Base-by-base conservation (phyloP, 306 rosid genomes). In the Glycyrrhiza uralensis region DNA sequence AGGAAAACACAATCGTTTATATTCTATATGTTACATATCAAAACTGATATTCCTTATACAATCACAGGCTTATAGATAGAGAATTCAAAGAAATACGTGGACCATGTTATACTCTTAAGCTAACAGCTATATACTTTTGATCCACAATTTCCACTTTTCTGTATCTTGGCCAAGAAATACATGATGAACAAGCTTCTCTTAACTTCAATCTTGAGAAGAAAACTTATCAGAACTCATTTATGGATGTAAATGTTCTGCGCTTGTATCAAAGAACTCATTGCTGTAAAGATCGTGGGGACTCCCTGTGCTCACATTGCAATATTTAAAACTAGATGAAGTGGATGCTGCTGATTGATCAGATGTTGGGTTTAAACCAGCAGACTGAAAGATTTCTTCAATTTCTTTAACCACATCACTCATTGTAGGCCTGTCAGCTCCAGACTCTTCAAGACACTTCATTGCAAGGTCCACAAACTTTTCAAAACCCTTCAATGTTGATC, bases 401-500 rank as follows among this genome's bases (percentile, higher is more conserved):
- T 63, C 89, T 72, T 83, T 86, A 20, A 83, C 92, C 39, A 86
- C 92, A 20, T 79, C 78, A 23, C 76, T 75, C 92, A 87, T 89
- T 28, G 63, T 24, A 11, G 96, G 96, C 81, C 92, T 81, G 14
- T 81, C 61, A 10, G 9, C 45, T 19, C 84, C 79, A 2, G 74
- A 47, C 6, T 85, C 88, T 75, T 74, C 72, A 1, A 83, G 73
- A 42, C 92, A 89, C 26, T 32, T 57, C 85, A 87, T 49, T 51
- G 96, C 84, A 69, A 87, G 71, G 66, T 85, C 84, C 42, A 89
- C 82, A 72, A 73, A 87, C 52, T 51, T 72, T 71, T 51, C 87
- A 6, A 89, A 64, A n/a, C 85, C 90, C 24, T 6, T 61, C 22
- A 71, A n/a, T 35, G 64, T 78, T 70, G 82, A 46, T 18, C 55